phyloP scores from a whole-genome alignment of 352 stramenopile genomes.

The Globisporangium recalcitrans region DNA sequence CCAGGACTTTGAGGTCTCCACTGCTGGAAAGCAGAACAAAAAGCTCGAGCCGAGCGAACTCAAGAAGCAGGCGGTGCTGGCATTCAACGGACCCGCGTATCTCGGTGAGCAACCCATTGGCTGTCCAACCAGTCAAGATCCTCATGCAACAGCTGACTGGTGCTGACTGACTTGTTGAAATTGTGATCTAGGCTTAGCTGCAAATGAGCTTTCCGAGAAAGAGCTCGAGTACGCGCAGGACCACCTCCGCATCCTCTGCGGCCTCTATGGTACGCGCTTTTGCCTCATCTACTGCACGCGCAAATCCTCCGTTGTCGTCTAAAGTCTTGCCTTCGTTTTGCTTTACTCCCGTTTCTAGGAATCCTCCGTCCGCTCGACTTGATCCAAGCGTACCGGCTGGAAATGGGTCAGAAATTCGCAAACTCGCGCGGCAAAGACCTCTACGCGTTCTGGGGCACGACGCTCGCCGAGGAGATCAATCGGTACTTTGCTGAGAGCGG shows the following conservation, averaged over 20 bases:
- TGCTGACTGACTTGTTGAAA: not conserved
- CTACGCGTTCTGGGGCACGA: slow-evolving; percentile 89
- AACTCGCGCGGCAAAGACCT: slow-evolving; percentile 78
- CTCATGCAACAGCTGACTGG: not conserved
- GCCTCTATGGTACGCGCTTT: slow-evolving; percentile 76
- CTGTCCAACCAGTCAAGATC: no score
- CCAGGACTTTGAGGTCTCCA: slow-evolving; percentile 48
- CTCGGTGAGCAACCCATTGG: slow-evolving; percentile 24
- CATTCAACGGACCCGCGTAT: slow-evolving; percentile 85
- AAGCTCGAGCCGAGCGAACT: slow-evolving; percentile 21
- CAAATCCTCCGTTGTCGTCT: no score
- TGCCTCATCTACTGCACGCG: not conserved
- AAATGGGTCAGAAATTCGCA: slow-evolving; percentile 90
- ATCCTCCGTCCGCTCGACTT: slow-evolving; percentile 88
- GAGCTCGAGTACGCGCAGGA: slow-evolving; percentile 75
- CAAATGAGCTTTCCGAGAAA: slow-evolving; percentile 42
- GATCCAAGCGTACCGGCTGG: slow-evolving; percentile 94
- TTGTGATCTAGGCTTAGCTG: slow-evolving; percentile 40
- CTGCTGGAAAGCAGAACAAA: slow-evolving; percentile 13
- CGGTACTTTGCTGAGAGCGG: slow-evolving; percentile 35
- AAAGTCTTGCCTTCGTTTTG: not conserved
- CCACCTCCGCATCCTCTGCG: slow-evolving; percentile 92
- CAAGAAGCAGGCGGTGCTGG: slow-evolving; percentile 66
- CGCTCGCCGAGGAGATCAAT: slow-evolving; percentile 70
- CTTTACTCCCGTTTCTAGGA: slow-evolving; percentile 19